Base-by-base conservation (phyloP, 2,329 filamentous ascomycete genomes). In the Neofusicoccum sp. region DNA sequence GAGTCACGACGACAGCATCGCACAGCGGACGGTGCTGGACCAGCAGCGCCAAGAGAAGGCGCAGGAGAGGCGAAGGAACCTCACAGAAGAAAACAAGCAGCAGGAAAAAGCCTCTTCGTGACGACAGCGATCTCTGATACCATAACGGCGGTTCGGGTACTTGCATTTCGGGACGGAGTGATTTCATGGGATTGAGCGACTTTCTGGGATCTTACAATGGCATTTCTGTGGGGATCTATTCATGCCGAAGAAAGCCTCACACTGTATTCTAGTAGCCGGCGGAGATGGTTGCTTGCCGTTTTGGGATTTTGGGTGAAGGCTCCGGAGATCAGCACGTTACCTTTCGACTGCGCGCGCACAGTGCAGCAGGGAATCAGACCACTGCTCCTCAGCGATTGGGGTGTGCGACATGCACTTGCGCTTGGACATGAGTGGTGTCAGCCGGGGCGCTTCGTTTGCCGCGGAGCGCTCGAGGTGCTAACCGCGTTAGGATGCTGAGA, bases 1-100 rank as follows among this genome's bases (percentile, higher is more conserved):
- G 79, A 95, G 89, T 72, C 95, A 99, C 75, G 93, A 97, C 71
- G 91, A 93, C 65, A 96, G 91, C 75, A 97, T 99, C 71, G 89
- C 91, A 67, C 93, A 97, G 78, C 86, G 92, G 67, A 90, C 89
- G 31, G 90, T 90, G 20, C 92, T 96, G 65, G 93, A 97, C 70
- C 91, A 96, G 75, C 90, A 91, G 60, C 89, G 93, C 64, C 91
- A 93, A 67, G 92, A 96, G 71, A 96, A 96, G 78, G 83, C 75
- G 44, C 66, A 71, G 41, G 78, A 80, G 58, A 80, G 79, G 70
- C 75, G 79, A 60, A 70, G 51, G 75, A 75, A 59, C 66, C 68
- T 31, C 67, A 65, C 57, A 65, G 51, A 56, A 11, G 51, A 56
- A 43, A 40, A 38, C 51, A 56, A 69, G 51, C 70, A 70, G 51